These are phyloP conservation scores for Nymphaea colorata DNA, from an alignment of 164 flowering plant genomes.

Conservation along the genomic window DNA sequence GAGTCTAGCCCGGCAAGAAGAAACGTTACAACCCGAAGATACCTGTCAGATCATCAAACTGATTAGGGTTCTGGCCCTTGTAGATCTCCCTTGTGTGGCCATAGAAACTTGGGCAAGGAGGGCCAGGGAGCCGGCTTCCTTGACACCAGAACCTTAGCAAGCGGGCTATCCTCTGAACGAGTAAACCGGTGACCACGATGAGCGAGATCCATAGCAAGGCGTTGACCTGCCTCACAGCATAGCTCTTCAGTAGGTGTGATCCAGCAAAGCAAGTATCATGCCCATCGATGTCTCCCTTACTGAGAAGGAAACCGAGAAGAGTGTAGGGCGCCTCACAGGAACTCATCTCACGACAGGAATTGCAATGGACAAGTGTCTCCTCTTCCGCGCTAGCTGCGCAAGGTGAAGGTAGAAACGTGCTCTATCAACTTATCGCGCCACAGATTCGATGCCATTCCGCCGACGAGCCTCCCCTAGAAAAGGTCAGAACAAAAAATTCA, in stretches of 20 bases:
- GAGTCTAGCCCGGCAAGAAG: no score
- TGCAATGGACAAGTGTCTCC: neutral
- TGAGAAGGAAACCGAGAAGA: neutral
- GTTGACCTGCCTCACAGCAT: constrained; percentile 29
- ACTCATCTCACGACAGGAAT: neutral
- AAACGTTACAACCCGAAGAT: neutral
- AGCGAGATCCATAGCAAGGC: constrained; percentile 39
- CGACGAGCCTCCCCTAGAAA: no score
- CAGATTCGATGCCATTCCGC: no score
- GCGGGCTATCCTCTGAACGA: constrained; percentile 15
- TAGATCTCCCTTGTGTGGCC: constrained; percentile 33
- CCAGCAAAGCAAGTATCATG: neutral
- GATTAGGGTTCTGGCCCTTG: neutral
- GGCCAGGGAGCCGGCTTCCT: constrained; percentile 33
- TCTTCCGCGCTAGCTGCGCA: no score
- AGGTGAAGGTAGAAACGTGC: no score
- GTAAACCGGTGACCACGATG: constrained; percentile 25
- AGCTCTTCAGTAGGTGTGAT: constrained; percentile 19
- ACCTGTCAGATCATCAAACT: neutral
- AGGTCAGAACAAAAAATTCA: no score
- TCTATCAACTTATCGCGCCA: no score
- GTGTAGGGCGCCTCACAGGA: constrained; percentile 2
- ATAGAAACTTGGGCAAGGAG: constrained; percentile 38
- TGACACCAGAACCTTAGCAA: constrained; percentile 28
- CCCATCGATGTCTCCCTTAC: neutral